phyloP scores from a whole-genome alignment of 495 filamentous ascomycete genomes.

The Cercophora sp. region DNA sequence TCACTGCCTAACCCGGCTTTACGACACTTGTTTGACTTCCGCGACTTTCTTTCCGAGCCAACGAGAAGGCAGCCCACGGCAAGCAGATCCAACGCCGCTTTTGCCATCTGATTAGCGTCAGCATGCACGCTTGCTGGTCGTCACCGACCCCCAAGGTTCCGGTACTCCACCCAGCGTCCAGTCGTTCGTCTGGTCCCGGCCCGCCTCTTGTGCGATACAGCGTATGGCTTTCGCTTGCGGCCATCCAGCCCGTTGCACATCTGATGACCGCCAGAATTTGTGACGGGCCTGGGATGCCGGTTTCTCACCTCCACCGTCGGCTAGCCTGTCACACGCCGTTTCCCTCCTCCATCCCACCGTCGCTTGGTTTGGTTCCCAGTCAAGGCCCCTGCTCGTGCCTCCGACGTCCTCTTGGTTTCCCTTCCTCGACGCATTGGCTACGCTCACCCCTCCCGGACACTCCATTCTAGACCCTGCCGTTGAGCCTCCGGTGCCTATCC shows the following conservation, averaged over 20 bases:
- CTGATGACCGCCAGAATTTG: conserved; percentile 26
- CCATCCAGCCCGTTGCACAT: conserved; percentile 12
- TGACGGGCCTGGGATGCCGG: conserved; percentile 7
- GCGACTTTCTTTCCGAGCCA: conserved; percentile 26
- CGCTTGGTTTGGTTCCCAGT: conserved; percentile 19
- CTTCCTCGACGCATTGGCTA: conserved; percentile 16
- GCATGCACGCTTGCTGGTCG: conserved; percentile 33
- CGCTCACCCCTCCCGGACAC: conserved; percentile 20
- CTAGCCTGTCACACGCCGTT: conserved; percentile 28
- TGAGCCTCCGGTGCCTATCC: conserved; percentile 29
- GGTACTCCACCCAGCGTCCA: conserved; percentile 13
- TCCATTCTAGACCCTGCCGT: conserved; percentile 17
- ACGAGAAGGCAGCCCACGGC: conserved; percentile 20
- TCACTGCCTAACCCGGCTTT: conserved; percentile 50
- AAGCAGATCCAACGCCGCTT: conserved; percentile 37
- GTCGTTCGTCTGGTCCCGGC: conserved; percentile 15
- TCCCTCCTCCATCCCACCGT: conserved; percentile 25
- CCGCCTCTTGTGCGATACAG: conserved; percentile 11
- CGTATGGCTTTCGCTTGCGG: conserved; percentile 2
- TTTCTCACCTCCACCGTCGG: conserved; percentile 18
- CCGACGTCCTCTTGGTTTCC: conserved; percentile 20
- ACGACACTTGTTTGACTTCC: conserved; percentile 32
- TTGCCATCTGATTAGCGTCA: conserved; percentile 41
- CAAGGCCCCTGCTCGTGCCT: conserved; percentile 17
- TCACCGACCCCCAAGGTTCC: conserved; percentile 20